phyloP scores from a whole-genome alignment of 2,329 filamentous ascomycete species.

The Cladosporium oxysporum region DNA sequence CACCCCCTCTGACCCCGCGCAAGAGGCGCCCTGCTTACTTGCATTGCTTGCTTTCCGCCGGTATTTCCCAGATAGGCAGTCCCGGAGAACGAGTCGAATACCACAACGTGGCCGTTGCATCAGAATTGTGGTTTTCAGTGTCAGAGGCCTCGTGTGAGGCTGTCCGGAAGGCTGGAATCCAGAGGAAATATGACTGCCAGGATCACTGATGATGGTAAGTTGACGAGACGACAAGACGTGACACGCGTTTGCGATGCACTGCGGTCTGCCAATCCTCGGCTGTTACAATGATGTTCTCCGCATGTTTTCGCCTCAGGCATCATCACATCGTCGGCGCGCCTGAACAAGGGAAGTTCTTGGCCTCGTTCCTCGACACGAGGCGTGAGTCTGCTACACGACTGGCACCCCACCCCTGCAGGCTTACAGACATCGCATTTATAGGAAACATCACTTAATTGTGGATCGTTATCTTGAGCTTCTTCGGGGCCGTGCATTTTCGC shows the following conservation, averaged over 20 bases:
- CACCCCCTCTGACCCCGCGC: constrained; percentile 19
- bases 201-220: background rate
- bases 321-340: background rate
- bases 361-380: constrained; percentile 11
- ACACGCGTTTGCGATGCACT: background rate
- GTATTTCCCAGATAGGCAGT: constrained; percentile 16
- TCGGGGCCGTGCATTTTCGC: background rate
- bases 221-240: background rate
- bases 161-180: too few relatives aligned
- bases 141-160: background rate
- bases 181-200: background rate
- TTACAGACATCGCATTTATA: background rate
- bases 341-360: background rate
- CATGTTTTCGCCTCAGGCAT: background rate
- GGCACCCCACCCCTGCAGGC: background rate
- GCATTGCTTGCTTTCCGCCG: constrained; percentile 4
- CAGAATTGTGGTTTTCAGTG: constrained; percentile 1
- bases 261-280: background rate
- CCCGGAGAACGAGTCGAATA: background rate
- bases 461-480: background rate
- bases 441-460: background rate
- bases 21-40: constrained; percentile 1
- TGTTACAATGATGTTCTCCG: background rate
- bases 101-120: constrained; percentile 1
- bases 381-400: background rate